Evolutionary conservation across 208 protist species (phyloP).

Genomic region (Trypanosoma avium): DNA sequence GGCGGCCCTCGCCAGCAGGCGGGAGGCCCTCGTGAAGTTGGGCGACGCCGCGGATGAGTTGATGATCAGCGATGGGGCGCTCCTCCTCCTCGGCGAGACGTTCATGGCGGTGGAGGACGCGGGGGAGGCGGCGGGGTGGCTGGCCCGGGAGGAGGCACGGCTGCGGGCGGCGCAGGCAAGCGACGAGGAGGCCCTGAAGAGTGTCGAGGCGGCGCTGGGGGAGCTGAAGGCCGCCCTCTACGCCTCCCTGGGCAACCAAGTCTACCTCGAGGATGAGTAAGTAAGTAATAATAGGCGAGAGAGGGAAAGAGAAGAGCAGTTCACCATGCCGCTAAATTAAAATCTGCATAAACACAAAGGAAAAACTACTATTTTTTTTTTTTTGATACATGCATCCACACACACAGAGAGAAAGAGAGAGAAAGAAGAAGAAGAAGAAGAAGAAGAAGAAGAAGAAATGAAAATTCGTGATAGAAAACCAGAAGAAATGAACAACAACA

Average conservation of each 20-base stretch:
- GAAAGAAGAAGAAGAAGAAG: neutral
- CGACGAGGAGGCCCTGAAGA: conserved; percentile 52
- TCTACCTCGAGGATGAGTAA: conserved; percentile 91
- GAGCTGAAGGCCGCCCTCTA: conserved; percentile 87
- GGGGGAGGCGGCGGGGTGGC: conserved; percentile 56
- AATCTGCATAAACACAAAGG: too few relatives aligned
- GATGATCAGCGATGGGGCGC: conserved; percentile 61
- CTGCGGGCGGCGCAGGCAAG: conserved; percentile 50
- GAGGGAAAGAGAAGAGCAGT: too few relatives aligned
- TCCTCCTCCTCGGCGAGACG: conserved; percentile 87
- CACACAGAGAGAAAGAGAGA: neutral
- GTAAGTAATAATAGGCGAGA: neutral
- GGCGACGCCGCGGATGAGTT: conserved; percentile 57
- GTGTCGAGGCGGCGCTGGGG: conserved; percentile 49
- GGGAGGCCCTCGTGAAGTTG: conserved; percentile 76
- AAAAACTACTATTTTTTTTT: neutral
- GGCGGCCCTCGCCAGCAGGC: conserved; percentile 35
- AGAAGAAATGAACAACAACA: neutral
- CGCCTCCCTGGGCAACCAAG: conserved; percentile 87
- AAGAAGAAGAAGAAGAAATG: neutral
- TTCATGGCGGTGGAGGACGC: conserved; percentile 78
- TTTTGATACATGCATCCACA: neutral
- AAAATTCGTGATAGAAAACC: neutral
- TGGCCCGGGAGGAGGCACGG: conserved; percentile 56
- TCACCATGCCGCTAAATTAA: too few relatives aligned